Evolutionary conservation across 208 protist species (phyloP).

Genomic region (Angomonas ambiguus): DNA sequence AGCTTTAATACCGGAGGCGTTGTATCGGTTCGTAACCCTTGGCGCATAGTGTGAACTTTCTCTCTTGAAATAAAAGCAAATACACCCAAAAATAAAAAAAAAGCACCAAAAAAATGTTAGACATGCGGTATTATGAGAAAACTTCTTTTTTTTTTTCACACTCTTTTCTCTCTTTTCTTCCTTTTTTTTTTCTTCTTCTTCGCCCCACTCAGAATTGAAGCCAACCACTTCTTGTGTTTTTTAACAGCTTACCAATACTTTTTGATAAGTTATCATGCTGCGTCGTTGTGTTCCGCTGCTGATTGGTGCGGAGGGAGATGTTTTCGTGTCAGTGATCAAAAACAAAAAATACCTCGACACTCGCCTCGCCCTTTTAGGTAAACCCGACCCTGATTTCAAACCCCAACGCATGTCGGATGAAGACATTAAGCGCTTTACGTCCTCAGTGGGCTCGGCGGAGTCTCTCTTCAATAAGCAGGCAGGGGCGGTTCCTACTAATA

Average conservation of each 20-base stretch:
- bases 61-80: neutral
- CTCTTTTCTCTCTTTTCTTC: conserved; percentile 10
- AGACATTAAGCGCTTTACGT: conserved; percentile 79
- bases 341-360: conserved; percentile 80
- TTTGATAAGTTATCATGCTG: conserved; percentile 30
- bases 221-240: too few species aligned
- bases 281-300: conserved; percentile 47
- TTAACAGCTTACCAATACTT: conserved; percentile 12
- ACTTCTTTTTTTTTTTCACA: conserved; percentile 1
- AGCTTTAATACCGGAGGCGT: conserved; percentile 45
- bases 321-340: conserved; percentile 70
- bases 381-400: conserved; percentile 38
- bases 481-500: conserved; percentile 67
- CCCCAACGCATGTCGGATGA: conserved; percentile 57
- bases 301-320: conserved; percentile 68
- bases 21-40: conserved; percentile 23
- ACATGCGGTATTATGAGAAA: neutral
- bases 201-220: too few species aligned
- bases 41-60: conserved; percentile 1
- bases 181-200: conserved; percentile 10
- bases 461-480: conserved; percentile 83
- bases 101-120: neutral
- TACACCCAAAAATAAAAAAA: neutral
- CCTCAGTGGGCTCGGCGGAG: conserved; percentile 73
- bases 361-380: conserved; percentile 75